Conservation (phyloP, 2,329 filamentous ascomycete genomes). For the Thermochaetoides dissita region DNA sequence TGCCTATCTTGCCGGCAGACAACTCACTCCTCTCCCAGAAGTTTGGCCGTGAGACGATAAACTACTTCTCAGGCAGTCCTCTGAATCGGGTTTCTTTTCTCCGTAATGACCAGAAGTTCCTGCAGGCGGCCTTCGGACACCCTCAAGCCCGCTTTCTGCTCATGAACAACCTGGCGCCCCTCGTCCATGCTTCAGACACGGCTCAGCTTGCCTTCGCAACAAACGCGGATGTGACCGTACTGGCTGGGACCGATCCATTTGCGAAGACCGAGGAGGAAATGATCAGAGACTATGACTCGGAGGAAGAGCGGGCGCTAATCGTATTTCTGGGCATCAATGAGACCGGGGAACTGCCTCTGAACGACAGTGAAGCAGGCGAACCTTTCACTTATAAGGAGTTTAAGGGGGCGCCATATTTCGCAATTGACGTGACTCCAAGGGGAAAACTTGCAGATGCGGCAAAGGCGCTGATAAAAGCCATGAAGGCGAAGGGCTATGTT, state of each 20-base stretch:
- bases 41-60: slow-evolving; percentile 67
- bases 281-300: slow-evolving; percentile 61
- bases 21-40: slow-evolving; percentile 58
- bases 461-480: slow-evolving; percentile 34
- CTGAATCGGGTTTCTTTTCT: slow-evolving; percentile 72
- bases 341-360: slow-evolving; percentile 18
- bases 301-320: slow-evolving; percentile 51
- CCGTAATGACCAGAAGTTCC: slow-evolving; percentile 55
- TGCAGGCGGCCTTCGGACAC: slow-evolving; percentile 52
- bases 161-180: slow-evolving; percentile 63
- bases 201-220: slow-evolving; percentile 53
- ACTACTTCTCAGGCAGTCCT: slow-evolving; percentile 70
- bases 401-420: slow-evolving; percentile 72
- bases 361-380: slow-evolving; percentile 15
- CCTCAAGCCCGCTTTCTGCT: slow-evolving; percentile 59
- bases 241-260: slow-evolving; percentile 63
- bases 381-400: slow-evolving; percentile 55
- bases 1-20: slow-evolving; percentile 34
- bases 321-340: slow-evolving; percentile 81
- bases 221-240: slow-evolving; percentile 51
- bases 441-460: slow-evolving; percentile 47
- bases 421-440: slow-evolving; percentile 70
- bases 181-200: slow-evolving; percentile 40
- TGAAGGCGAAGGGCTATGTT: slow-evolving; percentile 45
- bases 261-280: slow-evolving; percentile 56